Conservation (phyloP, 2,329 filamentous ascomycete genomes). For the Metarhizium rileyi region DNA sequence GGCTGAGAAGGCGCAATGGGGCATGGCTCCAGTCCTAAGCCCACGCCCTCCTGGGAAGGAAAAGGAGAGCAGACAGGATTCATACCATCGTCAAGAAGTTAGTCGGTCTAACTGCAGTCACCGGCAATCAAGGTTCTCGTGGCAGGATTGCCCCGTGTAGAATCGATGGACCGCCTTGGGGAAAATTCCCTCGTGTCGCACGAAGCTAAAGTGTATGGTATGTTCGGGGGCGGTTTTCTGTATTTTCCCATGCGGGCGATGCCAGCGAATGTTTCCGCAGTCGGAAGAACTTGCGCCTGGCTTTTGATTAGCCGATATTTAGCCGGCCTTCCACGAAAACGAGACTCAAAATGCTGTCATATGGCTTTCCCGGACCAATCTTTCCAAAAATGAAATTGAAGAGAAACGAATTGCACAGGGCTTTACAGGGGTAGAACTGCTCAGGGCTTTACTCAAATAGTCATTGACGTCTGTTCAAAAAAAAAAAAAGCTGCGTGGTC, state of each 20-base stretch:
- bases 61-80: constrained; percentile 6
- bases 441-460: too few relatives aligned
- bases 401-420: too few relatives aligned
- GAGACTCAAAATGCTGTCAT: background rate
- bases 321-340: too few relatives aligned
- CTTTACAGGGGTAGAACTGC: too few relatives aligned
- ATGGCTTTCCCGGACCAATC: background rate
- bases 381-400: background rate
- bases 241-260: constrained; percentile 18
- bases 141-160: constrained; percentile 1
- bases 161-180: constrained; percentile 1
- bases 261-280: constrained; percentile 17
- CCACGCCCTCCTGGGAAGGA: background rate
- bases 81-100: constrained; percentile 19
- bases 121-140: constrained; percentile 1
- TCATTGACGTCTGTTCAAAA: too few relatives aligned
- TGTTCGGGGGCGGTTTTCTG: constrained; percentile 9
- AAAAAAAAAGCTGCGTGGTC: background rate
- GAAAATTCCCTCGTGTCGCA: constrained; percentile 17
- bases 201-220: constrained; percentile 14
- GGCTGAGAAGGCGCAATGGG: background rate
- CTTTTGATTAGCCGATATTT: constrained; percentile 15
- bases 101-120: background rate
- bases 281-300: constrained; percentile 14
- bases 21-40: background rate